Evolutionary conservation across 768 basidiomycete genomes (phyloP).

Genomic region (Auriscalpium microsporum): DNA sequence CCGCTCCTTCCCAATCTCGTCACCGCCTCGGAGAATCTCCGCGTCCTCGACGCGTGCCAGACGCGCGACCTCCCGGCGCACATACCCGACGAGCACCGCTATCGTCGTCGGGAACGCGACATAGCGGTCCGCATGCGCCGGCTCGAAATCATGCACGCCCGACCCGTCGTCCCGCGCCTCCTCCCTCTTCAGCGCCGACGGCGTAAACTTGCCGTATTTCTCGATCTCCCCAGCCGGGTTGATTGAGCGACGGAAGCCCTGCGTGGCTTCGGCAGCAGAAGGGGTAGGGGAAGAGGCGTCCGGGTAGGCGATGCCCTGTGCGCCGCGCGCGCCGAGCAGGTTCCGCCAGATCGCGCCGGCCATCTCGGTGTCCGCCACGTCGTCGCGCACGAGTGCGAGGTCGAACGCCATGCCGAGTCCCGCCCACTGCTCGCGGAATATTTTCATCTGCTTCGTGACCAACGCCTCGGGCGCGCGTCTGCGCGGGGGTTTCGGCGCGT

Average conservation of each 20-base stretch:
- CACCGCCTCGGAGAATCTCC: constrained; percentile 1
- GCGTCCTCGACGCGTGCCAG: constrained; percentile 9
- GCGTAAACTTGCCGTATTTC: constrained; percentile 47
- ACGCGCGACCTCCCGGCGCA: constrained; percentile 9
- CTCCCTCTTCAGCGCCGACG: constrained; percentile 37
- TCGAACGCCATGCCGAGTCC: constrained; percentile 78
- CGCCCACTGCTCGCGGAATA: constrained; percentile 86
- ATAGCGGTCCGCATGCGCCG: constrained; percentile 54
- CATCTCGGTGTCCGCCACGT: constrained; percentile 57
- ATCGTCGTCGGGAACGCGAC: constrained; percentile 70
- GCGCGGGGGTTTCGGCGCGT: constrained; percentile 13
- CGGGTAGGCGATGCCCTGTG: constrained; percentile 48
- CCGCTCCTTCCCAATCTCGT: constrained; percentile 6
- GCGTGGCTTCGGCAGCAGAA: constrained; percentile 3
- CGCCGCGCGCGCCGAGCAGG: constrained; percentile 77
- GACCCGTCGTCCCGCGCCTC: constrained; percentile 57
- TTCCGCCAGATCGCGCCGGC: constrained; percentile 90
- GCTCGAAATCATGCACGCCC: constrained; percentile 63
- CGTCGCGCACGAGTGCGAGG: constrained; percentile 51
- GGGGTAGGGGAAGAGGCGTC: background rate
- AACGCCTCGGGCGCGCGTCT: constrained; percentile 65
- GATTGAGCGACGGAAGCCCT: constrained; percentile 49
- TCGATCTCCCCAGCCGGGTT: constrained; percentile 65
- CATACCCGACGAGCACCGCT: constrained; percentile 45
- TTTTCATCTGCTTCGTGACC: constrained; percentile 82